Base-by-base conservation (phyloP, 768 basidiomycete genomes). In the Leccinum barrowsii region DNA sequence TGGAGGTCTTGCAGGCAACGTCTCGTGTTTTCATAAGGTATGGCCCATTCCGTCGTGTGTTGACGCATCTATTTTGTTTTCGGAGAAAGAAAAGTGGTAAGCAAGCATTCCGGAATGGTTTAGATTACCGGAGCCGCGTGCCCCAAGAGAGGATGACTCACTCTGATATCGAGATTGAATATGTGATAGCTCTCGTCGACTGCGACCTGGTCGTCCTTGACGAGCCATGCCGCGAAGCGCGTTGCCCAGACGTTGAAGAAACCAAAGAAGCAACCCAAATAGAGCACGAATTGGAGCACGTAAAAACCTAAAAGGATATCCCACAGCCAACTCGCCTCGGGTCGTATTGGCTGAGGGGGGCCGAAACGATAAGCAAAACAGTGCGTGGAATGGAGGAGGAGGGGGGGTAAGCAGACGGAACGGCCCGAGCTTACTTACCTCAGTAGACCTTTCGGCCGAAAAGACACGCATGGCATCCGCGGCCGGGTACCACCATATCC, bases 401-500 rank as follows among this genome's bases (percentile, higher is more conserved):
- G 52, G 54, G n/a, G 49, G 42, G 47, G 52, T 13, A 30, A 54
- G 22, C 37, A 13, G 60, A 62, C 59, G 52, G 60, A 63, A 63
- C 52, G 54, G 60, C 40, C n/a, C 40, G 54, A 44, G 42, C 42
- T 12, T 59, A 69, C 82, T 67, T 72, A 95, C 94, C 80, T 92
- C 89, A 55, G 70, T 70, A 5, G 92, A 92, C 59, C 94, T 82
- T 74, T 92, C 82, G 32, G 87, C 80, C 61, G 85, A 77, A 67
- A 86, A 89, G 52, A 90, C 82, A 37, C 91, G 82, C 51, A 96
- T 79, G 34, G 74, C 74, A 58, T 87, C 86, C 13, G 85, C 80
- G 51, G 89, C 85, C 2, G 95, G 94, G 75, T 87, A 96, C 95
- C 95, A 99, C 92, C 92, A 97, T 17, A 94, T 80, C 17, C 94